Evolutionary conservation across 768 basidiomycete species (phyloP).

Genomic region (Suillus hirtellus): DNA sequence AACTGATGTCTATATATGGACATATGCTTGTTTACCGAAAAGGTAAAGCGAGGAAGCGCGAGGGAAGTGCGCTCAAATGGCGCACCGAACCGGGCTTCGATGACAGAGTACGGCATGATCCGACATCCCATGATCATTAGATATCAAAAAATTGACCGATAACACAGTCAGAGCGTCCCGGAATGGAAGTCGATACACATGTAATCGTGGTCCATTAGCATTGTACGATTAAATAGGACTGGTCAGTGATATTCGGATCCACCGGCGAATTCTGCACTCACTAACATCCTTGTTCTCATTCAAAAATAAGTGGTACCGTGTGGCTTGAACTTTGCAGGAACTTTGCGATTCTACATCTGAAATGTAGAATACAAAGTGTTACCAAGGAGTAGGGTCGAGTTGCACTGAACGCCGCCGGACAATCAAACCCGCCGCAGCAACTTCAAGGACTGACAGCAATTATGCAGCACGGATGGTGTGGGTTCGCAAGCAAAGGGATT

Average conservation of each 20-base stretch:
- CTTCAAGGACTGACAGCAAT: neutral
- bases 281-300: constrained; percentile 2
- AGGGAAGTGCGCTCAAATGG: constrained; percentile 2
- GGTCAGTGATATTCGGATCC: neutral
- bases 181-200: neutral
- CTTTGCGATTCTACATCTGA: neutral
- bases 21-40: constrained; percentile 24
- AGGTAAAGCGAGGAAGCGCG: constrained; percentile 16
- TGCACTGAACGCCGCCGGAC: too few relatives aligned
- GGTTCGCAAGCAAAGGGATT: constrained; percentile 15
- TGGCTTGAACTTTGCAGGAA: neutral
- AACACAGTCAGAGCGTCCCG: neutral
- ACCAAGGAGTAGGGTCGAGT: constrained; percentile 8
- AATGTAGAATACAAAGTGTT: constrained; percentile 26
- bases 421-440: neutral
- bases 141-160: constrained; percentile 10
- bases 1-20: constrained; percentile 25
- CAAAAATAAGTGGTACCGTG: constrained; percentile 8
- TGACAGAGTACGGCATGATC: constrained; percentile 13
- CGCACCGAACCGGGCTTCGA: constrained; percentile 6
- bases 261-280: neutral
- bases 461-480: constrained; percentile 10
- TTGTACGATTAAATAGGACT: neutral
- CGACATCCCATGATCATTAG: constrained; percentile 22
- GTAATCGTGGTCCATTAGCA: too few relatives aligned